These are phyloP conservation scores for Tremella mesenterica DNA, from an alignment of 768 basidiomycete species.

Conservation along the genomic window DNA sequence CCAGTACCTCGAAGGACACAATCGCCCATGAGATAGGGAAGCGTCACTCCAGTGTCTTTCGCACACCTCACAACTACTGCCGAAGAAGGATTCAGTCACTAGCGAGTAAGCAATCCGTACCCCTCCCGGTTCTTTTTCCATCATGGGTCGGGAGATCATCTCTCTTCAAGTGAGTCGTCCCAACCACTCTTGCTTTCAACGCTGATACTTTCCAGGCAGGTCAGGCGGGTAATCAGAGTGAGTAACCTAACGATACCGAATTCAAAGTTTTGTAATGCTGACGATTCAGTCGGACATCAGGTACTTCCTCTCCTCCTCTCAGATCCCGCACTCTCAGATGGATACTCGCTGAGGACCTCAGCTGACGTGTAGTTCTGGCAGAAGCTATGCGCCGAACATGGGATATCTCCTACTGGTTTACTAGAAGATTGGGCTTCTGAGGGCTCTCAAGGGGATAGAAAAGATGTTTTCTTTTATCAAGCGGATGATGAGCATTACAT, in stretches of 20 bases:
- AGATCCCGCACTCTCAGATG: neutral
- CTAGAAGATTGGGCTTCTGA: constrained; percentile 96
- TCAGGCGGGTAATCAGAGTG: constrained; percentile 88
- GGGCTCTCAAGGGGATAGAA: constrained; percentile 70
- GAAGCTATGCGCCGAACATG: constrained; percentile 94
- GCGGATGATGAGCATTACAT: constrained; percentile 99
- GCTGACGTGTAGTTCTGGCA: constrained; percentile 69
- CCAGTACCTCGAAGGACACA: too few relatives aligned
- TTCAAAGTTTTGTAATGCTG: constrained; percentile 3
- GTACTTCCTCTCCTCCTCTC: constrained; percentile 15
- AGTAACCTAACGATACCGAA: constrained; percentile 34
- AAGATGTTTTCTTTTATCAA: constrained; percentile 99
- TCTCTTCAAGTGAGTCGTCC: constrained; percentile 40
- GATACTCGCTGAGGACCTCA: neutral
- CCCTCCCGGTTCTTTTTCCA: too few relatives aligned
- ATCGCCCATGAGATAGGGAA: too few relatives aligned
- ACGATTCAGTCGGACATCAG: constrained; percentile 68
- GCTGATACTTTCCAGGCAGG: constrained; percentile 55
- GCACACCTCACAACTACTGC: too few relatives aligned
- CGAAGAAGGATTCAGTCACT: too few relatives aligned
- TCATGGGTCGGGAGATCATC: constrained; percentile 46
- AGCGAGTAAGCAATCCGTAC: too few relatives aligned
- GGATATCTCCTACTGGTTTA: constrained; percentile 89
- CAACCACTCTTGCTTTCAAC: constrained; percentile 45
- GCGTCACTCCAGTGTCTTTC: too few relatives aligned